Conservation (phyloP, 208 protist genomes). For the Leptomonas seymouri region DNA sequence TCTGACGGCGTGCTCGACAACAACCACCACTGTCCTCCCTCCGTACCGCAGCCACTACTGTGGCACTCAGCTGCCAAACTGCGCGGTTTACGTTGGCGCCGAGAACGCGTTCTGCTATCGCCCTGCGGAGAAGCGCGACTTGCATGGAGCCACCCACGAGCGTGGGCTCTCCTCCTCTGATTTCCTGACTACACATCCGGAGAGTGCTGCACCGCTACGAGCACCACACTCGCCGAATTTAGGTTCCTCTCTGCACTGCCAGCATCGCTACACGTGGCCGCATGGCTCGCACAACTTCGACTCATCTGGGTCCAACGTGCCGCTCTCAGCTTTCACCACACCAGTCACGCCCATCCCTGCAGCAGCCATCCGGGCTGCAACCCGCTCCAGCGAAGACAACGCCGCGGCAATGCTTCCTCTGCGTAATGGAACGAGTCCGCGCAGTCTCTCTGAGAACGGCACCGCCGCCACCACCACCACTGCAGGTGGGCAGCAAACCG, state of each 20-base stretch:
- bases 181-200: neutral
- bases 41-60: slow-evolving; percentile 9
- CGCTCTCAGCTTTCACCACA: slow-evolving; percentile 13
- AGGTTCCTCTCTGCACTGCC: neutral
- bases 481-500: neutral
- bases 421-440: slow-evolving; percentile 3
- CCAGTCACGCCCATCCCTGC: neutral
- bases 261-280: slow-evolving; percentile 8
- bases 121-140: neutral
- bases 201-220: too few species aligned
- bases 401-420: neutral
- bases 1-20: slow-evolving; percentile 13
- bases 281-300: neutral
- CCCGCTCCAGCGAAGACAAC: slow-evolving; percentile 3
- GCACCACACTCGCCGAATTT: too few species aligned
- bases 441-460: slow-evolving; percentile 10
- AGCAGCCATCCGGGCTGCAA: neutral
- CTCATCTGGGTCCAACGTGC: neutral
- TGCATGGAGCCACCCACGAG: too few species aligned
- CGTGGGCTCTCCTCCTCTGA: neutral
- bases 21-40: neutral
- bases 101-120: slow-evolving; percentile 11
- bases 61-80: slow-evolving; percentile 2
- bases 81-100: neutral
- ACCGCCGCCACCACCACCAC: neutral